phyloP scores from a whole-genome alignment of 495 filamentous ascomycete genomes.

The Apiosordaria backusii region DNA sequence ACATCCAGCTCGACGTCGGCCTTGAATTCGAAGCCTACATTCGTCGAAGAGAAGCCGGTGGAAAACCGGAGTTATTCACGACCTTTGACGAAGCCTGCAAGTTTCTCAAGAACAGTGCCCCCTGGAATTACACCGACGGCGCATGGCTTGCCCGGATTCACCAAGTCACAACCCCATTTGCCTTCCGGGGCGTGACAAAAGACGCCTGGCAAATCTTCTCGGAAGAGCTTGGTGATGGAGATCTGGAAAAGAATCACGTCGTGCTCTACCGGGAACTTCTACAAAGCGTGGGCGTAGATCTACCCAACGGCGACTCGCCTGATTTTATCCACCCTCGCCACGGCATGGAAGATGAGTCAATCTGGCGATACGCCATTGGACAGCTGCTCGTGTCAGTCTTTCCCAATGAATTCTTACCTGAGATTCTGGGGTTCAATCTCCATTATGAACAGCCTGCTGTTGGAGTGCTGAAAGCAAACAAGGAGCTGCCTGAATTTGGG shows the following conservation, averaged over 20 bases:
- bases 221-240: conserved; percentile 51
- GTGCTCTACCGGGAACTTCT: conserved; percentile 43
- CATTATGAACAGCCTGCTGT: conserved; percentile 45
- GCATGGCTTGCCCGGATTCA: conserved; percentile 49
- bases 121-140: conserved; percentile 50
- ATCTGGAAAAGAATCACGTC: conserved; percentile 47
- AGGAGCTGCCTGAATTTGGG: conserved; percentile 44
- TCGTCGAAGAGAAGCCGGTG: neutral
- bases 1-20: neutral
- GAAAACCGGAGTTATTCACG: conserved; percentile 32
- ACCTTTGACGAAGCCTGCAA: conserved; percentile 36
- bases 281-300: conserved; percentile 29
- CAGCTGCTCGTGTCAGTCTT: conserved; percentile 49
- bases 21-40: neutral
- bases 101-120: conserved; percentile 43
- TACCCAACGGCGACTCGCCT: conserved; percentile 19
- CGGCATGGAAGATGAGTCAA: conserved; percentile 29
- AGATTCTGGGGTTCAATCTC: conserved; percentile 52
- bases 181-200: conserved; percentile 34
- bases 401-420: conserved; percentile 48
- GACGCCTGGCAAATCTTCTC: conserved; percentile 49
- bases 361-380: conserved; percentile 46
- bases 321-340: conserved; percentile 38
- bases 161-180: conserved; percentile 41
- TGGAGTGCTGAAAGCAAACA: conserved; percentile 39